These are phyloP conservation scores for Eutrema yunnanense DNA, from an alignment of 345 rosid species.

Conservation along the genomic window DNA sequence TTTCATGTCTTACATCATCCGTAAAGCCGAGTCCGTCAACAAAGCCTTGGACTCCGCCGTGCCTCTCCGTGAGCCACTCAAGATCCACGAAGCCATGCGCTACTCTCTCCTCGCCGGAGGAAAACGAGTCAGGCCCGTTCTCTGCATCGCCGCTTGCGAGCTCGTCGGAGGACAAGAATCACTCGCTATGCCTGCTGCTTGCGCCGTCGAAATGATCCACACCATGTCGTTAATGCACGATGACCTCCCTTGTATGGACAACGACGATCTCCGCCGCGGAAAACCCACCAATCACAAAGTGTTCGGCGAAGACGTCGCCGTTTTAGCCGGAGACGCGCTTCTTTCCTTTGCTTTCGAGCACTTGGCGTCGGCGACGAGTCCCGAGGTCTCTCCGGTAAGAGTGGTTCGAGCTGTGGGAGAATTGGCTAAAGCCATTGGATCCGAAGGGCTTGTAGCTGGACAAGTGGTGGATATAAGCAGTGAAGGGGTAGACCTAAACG, in stretches of 20 bases:
- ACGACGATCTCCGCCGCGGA: constrained; percentile 94
- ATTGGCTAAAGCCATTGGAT: constrained; percentile 60
- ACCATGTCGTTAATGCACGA: constrained; percentile 96
- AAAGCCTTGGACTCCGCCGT: constrained; percentile 66
- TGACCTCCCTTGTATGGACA: constrained; percentile 93
- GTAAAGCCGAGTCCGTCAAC: constrained; percentile 54
- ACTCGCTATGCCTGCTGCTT: constrained; percentile 77
- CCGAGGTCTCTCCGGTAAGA: constrained; percentile 38
- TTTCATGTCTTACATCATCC: constrained; percentile 69
- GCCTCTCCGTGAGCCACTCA: constrained; percentile 54
- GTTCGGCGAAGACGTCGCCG: constrained; percentile 77
- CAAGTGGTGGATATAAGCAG: constrained; percentile 76
- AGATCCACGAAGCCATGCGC: constrained; percentile 91
- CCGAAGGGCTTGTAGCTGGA: constrained; percentile 78
- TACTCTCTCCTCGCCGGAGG: constrained; percentile 90
- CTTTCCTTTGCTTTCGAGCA: constrained; percentile 77
- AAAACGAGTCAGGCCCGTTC: constrained; percentile 73
- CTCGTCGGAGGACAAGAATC: constrained; percentile 70
- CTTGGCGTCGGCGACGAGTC: constrained; percentile 42
- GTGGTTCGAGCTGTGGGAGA: constrained; percentile 60
- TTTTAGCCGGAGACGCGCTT: constrained; percentile 88
- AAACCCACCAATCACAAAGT: constrained; percentile 88
- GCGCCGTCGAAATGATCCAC: constrained; percentile 91
- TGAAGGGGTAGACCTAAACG: constrained; percentile 43
- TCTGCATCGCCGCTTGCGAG: constrained; percentile 85